phyloP scores from a whole-genome alignment of 257 asterid species.

The Linderniella brevidens region DNA sequence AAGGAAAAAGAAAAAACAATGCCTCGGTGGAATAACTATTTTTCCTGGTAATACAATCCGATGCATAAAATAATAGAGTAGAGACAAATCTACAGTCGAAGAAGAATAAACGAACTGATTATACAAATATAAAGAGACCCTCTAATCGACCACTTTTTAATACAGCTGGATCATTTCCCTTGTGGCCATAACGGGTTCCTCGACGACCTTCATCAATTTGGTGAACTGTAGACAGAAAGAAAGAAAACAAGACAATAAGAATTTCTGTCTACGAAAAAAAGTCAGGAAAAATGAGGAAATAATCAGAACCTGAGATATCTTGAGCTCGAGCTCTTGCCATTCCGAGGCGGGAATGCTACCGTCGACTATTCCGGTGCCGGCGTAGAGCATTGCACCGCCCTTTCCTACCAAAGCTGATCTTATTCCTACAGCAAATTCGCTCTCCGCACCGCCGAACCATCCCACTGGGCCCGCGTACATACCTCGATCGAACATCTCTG shows the following conservation, averaged over 20 bases:
- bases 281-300: neutral
- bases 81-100: too few species aligned
- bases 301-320: constrained; percentile 75
- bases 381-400: constrained; percentile 53
- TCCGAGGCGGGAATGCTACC: constrained; percentile 71
- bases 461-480: constrained; percentile 98
- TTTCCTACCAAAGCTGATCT: constrained; percentile 84
- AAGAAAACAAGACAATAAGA: neutral
- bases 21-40: too few species aligned
- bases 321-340: constrained; percentile 91
- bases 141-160: neutral
- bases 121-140: too few species aligned
- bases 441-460: constrained; percentile 90
- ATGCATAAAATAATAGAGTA: too few species aligned
- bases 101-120: too few species aligned
- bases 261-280: neutral
- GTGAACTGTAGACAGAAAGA: constrained; percentile 41
- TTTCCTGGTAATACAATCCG: too few species aligned
- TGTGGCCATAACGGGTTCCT: constrained; percentile 13
- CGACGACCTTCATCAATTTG: constrained; percentile 71
- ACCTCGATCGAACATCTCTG: constrained; percentile 44
- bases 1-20: too few species aligned
- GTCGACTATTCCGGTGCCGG: constrained; percentile 81
- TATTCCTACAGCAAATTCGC: constrained; percentile 95
- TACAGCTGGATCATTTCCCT: constrained; percentile 22